These are phyloP conservation scores for Panicum virgatum DNA, from an alignment of 202 grass and related monocot genomes.

Conservation along the genomic window DNA sequence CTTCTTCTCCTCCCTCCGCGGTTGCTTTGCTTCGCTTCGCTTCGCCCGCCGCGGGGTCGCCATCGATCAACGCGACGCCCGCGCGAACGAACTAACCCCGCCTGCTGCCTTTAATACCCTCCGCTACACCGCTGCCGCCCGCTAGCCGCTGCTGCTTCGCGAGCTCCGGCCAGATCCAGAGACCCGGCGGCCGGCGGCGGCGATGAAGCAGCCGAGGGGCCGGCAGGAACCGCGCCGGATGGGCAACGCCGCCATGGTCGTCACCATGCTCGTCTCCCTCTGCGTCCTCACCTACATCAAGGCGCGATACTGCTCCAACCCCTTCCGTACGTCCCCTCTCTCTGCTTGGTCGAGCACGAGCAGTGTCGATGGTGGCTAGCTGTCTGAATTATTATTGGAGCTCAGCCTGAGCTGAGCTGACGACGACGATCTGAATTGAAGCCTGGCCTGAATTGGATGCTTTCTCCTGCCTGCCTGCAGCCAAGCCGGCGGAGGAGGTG, in stretches of 20 bases:
- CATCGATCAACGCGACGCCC: conserved; percentile 17
- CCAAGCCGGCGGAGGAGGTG: conserved; percentile 29
- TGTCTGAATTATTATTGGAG: too few species aligned
- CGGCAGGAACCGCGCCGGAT: conserved; percentile 62
- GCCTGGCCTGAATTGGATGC: too few species aligned
- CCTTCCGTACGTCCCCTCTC: conserved; percentile 44
- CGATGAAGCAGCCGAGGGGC: conserved; percentile 48
- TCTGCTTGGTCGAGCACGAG: background rate
- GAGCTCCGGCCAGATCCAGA: background rate
- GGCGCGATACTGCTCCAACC: conserved; percentile 66
- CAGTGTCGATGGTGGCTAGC: background rate
- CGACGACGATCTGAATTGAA: too few species aligned
- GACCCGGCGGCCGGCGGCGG: background rate
- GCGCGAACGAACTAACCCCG: background rate
- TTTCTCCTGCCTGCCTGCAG: background rate
- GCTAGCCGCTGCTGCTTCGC: too few species aligned
- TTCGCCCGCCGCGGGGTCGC: background rate
- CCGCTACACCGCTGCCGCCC: background rate
- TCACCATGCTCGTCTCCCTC: conserved; percentile 85
- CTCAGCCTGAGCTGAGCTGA: background rate
- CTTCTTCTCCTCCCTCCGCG: background rate
- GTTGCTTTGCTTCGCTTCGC: background rate
- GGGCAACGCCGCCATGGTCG: conserved; percentile 74
- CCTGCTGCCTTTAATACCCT: conserved; percentile 35
- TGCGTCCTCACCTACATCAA: conserved; percentile 83